Percentiles rank a stretch among this genome's conserved stretches.
Conservation (phyloP, 2,329 filamentous ascomycete genomes). For the Dendrostoma leiphaemia region DNA sequence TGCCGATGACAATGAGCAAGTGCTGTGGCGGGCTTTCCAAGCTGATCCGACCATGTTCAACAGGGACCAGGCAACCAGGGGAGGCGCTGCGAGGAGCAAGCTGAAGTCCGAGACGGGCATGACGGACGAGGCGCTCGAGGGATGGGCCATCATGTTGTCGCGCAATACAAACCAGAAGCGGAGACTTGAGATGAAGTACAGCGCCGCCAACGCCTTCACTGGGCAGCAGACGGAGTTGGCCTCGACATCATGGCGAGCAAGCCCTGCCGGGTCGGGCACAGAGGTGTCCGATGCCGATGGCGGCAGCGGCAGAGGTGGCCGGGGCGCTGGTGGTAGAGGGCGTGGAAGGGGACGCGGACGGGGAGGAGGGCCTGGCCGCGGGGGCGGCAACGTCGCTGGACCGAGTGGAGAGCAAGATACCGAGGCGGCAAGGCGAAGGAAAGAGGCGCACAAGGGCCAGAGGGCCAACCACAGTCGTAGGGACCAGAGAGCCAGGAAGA, state of each 20-base stretch:
- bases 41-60: slow-evolving; percentile 64
- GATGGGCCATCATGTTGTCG: slow-evolving; percentile 84
- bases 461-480: slow-evolving; percentile 84
- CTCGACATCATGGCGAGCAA: slow-evolving; percentile 63
- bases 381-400: slow-evolving; percentile 62
- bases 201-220: slow-evolving; percentile 47
- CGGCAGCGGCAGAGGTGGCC: slow-evolving; percentile 38
- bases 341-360: slow-evolving; percentile 32
- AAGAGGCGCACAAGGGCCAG: slow-evolving; percentile 80
- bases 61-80: slow-evolving; percentile 68
- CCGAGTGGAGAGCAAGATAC: slow-evolving; percentile 69
- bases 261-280: slow-evolving; percentile 50
- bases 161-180: slow-evolving; percentile 68
- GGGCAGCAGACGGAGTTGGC: slow-evolving; percentile 65
- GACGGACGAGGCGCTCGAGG: slow-evolving; percentile 92
- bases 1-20: slow-evolving; percentile 62
- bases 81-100: slow-evolving; percentile 58
- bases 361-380: slow-evolving; percentile 48
- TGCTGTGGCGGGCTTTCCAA: slow-evolving; percentile 71
- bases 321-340: slow-evolving; percentile 45
- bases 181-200: slow-evolving; percentile 69
- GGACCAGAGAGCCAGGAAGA: slow-evolving; percentile 65
- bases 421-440: slow-evolving; percentile 67
- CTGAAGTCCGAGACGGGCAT: slow-evolving; percentile 77
- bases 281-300: slow-evolving; percentile 55